These are phyloP conservation scores for Priceomyces carsonii DNA, from an alignment of 805 yeast species.

Conservation along the genomic window DNA sequence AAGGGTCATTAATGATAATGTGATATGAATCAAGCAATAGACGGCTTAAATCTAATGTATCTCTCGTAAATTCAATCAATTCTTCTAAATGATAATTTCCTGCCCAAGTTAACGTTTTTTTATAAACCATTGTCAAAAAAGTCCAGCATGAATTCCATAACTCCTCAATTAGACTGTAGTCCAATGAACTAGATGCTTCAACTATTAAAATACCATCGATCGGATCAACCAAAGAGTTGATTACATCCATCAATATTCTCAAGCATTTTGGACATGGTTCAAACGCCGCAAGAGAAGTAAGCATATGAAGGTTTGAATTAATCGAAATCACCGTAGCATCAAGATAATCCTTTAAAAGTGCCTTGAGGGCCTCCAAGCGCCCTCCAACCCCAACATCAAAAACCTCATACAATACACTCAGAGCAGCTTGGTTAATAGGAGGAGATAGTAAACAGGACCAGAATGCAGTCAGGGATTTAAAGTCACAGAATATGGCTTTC, in stretches of 20 bases:
- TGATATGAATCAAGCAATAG: slow-evolving; percentile 65
- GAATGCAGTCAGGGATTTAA: slow-evolving; percentile 54
- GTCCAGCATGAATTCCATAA: slow-evolving; percentile 78
- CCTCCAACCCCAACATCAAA: slow-evolving; percentile 67
- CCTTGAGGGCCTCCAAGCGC: slow-evolving; percentile 71
- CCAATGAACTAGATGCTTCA: slow-evolving; percentile 15
- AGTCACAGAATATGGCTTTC: slow-evolving; percentile 21
- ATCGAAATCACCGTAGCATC: slow-evolving; percentile 50
- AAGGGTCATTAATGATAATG: slow-evolving; percentile 23
- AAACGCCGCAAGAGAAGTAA: slow-evolving; percentile 50
- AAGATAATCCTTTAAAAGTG: slow-evolving; percentile 46
- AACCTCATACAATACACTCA: slow-evolving; percentile 71
- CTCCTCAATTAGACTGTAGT: slow-evolving; percentile 17
- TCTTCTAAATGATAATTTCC: slow-evolving; percentile 51
- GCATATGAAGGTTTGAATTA: slow-evolving; percentile 43
- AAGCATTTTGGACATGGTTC: slow-evolving; percentile 79
- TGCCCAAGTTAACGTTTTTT: slow-evolving; percentile 77
- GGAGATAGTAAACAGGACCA: slow-evolving; percentile 78
- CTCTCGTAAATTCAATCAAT: slow-evolving; percentile 81
- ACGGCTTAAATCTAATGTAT: slow-evolving; percentile 77
- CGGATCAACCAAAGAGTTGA: slow-evolving; percentile 64
- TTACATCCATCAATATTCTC: slow-evolving; percentile 72
- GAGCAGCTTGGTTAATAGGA: slow-evolving; percentile 64
- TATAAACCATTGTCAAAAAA: slow-evolving; percentile 67
- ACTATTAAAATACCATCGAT: slow-evolving; percentile 52